These are phyloP conservation scores for Camellia lanceoleosa DNA, from an alignment of 148 eudicot genomes.

Conservation along the genomic window DNA sequence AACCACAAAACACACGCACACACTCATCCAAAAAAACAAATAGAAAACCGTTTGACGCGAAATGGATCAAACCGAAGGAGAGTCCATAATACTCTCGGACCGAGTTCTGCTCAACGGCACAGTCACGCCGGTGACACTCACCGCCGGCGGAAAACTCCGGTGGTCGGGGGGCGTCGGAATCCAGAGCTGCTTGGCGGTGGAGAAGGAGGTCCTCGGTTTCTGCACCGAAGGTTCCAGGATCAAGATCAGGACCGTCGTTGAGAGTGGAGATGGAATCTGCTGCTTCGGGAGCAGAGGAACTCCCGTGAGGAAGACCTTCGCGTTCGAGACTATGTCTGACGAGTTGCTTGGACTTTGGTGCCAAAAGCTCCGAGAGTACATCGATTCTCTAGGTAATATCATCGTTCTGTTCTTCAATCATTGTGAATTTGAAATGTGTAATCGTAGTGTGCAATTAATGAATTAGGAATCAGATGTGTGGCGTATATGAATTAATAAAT, in stretches of 20 bases:
- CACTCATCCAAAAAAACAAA: neutral
- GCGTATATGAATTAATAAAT: neutral
- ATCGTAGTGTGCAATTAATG: neutral
- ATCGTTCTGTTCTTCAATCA: neutral
- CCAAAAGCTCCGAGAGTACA: constrained; percentile 38
- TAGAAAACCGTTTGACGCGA: neutral
- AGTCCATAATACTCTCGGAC: constrained; percentile 33
- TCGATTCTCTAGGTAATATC: constrained; percentile 63
- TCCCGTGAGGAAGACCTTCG: constrained; percentile 48
- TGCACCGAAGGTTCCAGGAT: constrained; percentile 49
- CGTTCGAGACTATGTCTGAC: constrained; percentile 39
- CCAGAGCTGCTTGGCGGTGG: constrained; percentile 35
- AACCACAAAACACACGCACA: neutral
- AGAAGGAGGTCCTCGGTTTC: constrained; percentile 71
- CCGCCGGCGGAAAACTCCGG: constrained; percentile 49
- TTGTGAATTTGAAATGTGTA: neutral
- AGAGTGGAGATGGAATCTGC: constrained; percentile 23
- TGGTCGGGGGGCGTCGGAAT: constrained; percentile 47
- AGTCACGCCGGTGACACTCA: constrained; percentile 32
- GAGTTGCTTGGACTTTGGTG: constrained; percentile 40
- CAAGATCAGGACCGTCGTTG: constrained; percentile 42
- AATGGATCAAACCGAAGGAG: constrained; percentile 14
- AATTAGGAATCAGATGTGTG: neutral
- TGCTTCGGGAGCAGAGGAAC: constrained; percentile 24
- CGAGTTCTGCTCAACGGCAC: constrained; percentile 42